phyloP scores from a whole-genome alignment of 2,329 filamentous ascomycete genomes.

The Scopulariopsis brevicaulis region DNA sequence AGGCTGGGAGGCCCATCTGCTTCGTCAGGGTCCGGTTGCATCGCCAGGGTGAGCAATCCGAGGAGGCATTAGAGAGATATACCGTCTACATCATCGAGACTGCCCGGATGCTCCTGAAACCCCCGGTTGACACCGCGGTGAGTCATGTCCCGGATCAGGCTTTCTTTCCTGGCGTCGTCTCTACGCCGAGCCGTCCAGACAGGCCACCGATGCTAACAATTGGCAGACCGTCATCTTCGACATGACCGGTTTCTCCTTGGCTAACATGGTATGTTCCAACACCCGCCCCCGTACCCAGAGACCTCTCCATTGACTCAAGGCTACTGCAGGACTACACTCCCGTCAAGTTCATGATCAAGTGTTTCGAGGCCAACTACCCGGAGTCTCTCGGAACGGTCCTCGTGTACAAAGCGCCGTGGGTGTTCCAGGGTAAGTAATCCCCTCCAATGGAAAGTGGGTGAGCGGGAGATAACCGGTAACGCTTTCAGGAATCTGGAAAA shows the following conservation, averaged over 20 bases:
- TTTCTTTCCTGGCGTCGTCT: not conserved
- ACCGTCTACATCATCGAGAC: slow-evolving; percentile 95
- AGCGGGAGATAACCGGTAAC: not conserved
- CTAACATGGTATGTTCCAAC: slow-evolving; percentile 65
- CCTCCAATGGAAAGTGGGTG: not conserved
- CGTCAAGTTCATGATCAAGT: slow-evolving; percentile 99
- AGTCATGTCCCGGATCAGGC: not conserved
- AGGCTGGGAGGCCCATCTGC: slow-evolving; percentile 74
- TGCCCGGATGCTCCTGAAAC: slow-evolving; percentile 67
- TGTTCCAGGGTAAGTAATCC: slow-evolving; percentile 66
- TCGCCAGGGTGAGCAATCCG: slow-evolving; percentile 68
- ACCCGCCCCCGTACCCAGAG: not conserved
- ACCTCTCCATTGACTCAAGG: slow-evolving; percentile 9
- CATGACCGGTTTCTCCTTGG: slow-evolving; percentile 85
- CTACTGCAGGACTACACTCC: slow-evolving; percentile 68
- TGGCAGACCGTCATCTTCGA: slow-evolving; percentile 81
- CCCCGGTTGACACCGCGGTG: slow-evolving; percentile 85
- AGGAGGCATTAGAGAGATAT: slow-evolving; percentile 73
- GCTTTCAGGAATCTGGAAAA: slow-evolving; percentile 72
- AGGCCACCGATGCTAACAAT: slow-evolving; percentile 9
- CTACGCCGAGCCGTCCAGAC: not conserved
- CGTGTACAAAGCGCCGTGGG: slow-evolving; percentile 93
- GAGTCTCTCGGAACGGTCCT: slow-evolving; percentile 83
- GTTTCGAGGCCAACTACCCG: slow-evolving; percentile 97
- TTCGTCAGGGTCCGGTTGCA: slow-evolving; percentile 77